Evolutionary conservation across 164 flowering plant genomes (phyloP), one percentile per base, ranked within the genome.

Genomic region (Warburgia ugandensis): DNA sequence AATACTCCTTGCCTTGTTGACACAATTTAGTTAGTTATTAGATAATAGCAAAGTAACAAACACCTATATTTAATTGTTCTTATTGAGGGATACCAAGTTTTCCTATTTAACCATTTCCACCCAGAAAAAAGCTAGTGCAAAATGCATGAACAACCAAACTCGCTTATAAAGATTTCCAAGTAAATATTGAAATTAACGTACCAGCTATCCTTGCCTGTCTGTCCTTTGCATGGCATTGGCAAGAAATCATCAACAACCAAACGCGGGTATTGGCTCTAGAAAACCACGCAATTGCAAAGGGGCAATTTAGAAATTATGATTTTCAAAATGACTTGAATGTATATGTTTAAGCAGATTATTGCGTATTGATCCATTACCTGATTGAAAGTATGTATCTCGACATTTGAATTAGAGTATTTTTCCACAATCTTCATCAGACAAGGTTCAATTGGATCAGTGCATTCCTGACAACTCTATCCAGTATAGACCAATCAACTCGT

Each of bases 201-300:
- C 99, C 99, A 92, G 69, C 88, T 95, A 74, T 88, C 95, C 75
- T 84, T 92, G 67, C 82, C 89, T 23, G 77, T 51, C 44, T 66
- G 58, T 52, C 95, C 91, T 65, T 88, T 92, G 83, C 76, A 73
- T 30, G 99, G 94, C 33, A 84, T 68, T 54, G 99, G 95, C 28
- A 31, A 3, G 65, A 82, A 80, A 61, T 92, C 97, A 38, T 92
- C 95, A 44, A 69, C 79, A 46, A 79, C 95, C 62, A 92, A 25
- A 50, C 99, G 91, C 41, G 99, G 99, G 60, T 86, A 92, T 56
- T 94, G 97, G 63, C 97, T 89, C 99, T 94, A 73, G 16, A 49
- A 30, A 69, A 54, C 25, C 45, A 28, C 17, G 25, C 30, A 29
- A 47, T 9, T 43, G 10, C 50, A 40, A 29, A 14, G 38, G 11